These are phyloP conservation scores for Capsella rubella DNA, from an alignment of 441 rosid species.

Conservation along the genomic window DNA sequence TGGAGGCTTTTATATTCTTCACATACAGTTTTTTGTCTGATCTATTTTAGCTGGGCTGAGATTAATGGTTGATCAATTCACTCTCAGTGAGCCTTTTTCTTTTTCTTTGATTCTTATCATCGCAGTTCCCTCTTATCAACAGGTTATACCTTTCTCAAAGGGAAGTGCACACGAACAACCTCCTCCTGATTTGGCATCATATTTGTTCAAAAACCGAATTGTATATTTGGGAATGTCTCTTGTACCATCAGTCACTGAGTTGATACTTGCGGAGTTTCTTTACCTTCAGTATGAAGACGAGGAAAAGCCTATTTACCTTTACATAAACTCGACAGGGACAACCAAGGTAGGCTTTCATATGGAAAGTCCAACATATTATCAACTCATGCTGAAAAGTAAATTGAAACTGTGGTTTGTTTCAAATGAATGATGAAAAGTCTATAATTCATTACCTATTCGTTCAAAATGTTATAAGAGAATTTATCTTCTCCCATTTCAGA, in stretches of 20 bases:
- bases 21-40: neutral
- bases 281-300: constrained; percentile 83
- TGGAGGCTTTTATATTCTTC: constrained; percentile 4
- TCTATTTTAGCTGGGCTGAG: neutral
- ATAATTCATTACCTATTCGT: constrained; percentile 1
- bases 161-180: constrained; percentile 88
- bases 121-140: constrained; percentile 24
- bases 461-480: constrained; percentile 11
- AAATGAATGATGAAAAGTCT: neutral
- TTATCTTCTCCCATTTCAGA: constrained; percentile 41
- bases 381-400: constrained; percentile 8
- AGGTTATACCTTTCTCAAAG: constrained; percentile 84
- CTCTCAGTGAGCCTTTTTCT: constrained; percentile 5
- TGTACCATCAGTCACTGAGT: constrained; percentile 87
- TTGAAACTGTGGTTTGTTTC: constrained; percentile 13
- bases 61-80: constrained; percentile 1
- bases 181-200: constrained; percentile 92
- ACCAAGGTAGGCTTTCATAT: constrained; percentile 61
- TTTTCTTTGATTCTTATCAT: constrained; percentile 3
- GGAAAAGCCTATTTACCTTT: constrained; percentile 83
- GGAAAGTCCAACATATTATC: constrained; percentile 1
- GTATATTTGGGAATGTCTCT: constrained; percentile 95
- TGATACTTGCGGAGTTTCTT: constrained; percentile 82
- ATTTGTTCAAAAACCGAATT: constrained; percentile 78
- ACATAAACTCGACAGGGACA: constrained; percentile 93